A percentile compares a stretch with the other conserved stretches of the same genome.
phyloP scores from a whole-genome alignment of 2,329 filamentous ascomycete species.

The Colletotrichum chrysophilum region DNA sequence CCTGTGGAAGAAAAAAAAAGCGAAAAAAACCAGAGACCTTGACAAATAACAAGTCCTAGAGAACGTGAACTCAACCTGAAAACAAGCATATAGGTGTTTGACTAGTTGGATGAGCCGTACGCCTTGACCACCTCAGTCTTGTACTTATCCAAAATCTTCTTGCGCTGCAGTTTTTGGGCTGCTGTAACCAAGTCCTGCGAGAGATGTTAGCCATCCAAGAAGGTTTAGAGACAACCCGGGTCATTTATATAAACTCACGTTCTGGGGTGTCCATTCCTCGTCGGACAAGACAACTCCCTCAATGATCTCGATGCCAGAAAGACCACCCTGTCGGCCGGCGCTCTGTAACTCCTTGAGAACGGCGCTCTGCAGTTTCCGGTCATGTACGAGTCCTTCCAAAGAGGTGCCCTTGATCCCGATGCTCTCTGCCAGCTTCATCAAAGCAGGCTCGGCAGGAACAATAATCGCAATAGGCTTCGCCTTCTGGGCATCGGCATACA shows the following conservation, averaged over 20 bases:
- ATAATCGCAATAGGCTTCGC: slow-evolving; percentile 62
- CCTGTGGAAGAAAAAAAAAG: neutral
- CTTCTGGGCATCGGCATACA: slow-evolving; percentile 56
- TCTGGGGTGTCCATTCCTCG: slow-evolving; percentile 79
- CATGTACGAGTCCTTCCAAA: slow-evolving; percentile 71
- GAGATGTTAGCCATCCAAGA: slow-evolving; percentile 28
- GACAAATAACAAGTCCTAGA: neutral
- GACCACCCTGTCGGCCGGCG: slow-evolving; percentile 64
- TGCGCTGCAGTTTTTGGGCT: slow-evolving; percentile 76
- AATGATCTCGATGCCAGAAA: slow-evolving; percentile 72
- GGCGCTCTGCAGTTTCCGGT: slow-evolving; percentile 66
- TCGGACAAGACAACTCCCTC: slow-evolving; percentile 74
- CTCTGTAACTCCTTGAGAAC: slow-evolving; percentile 71
- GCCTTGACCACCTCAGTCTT: slow-evolving; percentile 66
- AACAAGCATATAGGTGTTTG: neutral
- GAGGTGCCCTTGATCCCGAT: slow-evolving; percentile 54
- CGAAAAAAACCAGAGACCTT: neutral
- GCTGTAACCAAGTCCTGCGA: slow-evolving; percentile 68
- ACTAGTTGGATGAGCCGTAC: slow-evolving; percentile 47
- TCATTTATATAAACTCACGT: slow-evolving; percentile 56
- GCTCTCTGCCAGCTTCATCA: slow-evolving; percentile 55
- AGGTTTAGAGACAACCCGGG: neutral
- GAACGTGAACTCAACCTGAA: neutral
- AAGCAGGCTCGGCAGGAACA: slow-evolving; percentile 59
- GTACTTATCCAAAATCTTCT: slow-evolving; percentile 67